Percentiles rank a stretch among this genome's conserved stretches.
These are phyloP conservation scores for Fusarium solani-melongenae DNA, from an alignment of 2,329 filamentous ascomycete genomes.

Conservation along the genomic window DNA sequence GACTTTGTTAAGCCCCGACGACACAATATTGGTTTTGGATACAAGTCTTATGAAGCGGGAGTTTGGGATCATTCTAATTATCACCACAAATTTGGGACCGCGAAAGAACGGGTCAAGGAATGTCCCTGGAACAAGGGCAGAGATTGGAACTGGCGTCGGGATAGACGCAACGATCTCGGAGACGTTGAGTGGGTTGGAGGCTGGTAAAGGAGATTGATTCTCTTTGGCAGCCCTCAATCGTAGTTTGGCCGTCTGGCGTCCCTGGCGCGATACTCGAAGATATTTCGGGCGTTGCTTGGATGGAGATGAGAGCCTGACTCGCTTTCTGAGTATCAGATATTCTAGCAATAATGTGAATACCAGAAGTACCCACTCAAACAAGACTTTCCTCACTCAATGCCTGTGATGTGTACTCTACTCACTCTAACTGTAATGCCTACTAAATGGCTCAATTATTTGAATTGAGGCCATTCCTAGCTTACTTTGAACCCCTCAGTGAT, in stretches of 20 bases:
- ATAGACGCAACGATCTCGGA: conserved; percentile 74
- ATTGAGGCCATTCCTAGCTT: not conserved
- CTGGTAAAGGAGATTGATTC: conserved; percentile 73
- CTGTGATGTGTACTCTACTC: not conserved
- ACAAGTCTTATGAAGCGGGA: conserved; percentile 61
- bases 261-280: conserved; percentile 38
- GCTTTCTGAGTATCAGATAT: conserved; percentile 74
- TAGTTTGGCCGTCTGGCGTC: conserved; percentile 59
- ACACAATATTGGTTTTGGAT: conserved; percentile 57
- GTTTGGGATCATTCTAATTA: conserved; percentile 59
- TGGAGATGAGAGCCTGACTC: conserved; percentile 60
- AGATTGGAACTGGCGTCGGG: conserved; percentile 72
- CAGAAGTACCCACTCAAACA: conserved; percentile 74
- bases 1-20: conserved; percentile 60
- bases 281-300: conserved; percentile 38
- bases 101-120: conserved; percentile 60
- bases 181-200: conserved; percentile 96
- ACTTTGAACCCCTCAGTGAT: not conserved
- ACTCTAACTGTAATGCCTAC: not conserved
- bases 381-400: not conserved
- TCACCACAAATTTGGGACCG: conserved; percentile 45
- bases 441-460: not conserved
- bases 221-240: conserved; percentile 64
- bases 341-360: conserved; percentile 61
- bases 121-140: conserved; percentile 68